Percentiles rank a stretch among this genome's conserved stretches.
These are phyloP conservation scores for Globisporangium spiculum DNA, from an alignment of 352 stramenopile species.

Conservation along the genomic window DNA sequence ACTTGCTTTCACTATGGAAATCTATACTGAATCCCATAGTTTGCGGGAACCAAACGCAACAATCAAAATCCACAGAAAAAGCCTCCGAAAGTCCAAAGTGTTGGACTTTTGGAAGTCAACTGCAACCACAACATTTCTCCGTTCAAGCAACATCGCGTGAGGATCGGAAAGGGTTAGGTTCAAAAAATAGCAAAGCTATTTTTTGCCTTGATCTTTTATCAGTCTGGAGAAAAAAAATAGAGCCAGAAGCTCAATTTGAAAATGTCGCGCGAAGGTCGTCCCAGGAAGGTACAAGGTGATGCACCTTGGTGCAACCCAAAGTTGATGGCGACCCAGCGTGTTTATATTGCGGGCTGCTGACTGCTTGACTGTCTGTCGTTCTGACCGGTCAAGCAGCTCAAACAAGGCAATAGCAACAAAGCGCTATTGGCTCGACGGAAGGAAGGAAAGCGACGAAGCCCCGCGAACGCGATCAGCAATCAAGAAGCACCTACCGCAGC, in stretches of 20 bases:
- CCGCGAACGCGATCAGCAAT: neutral
- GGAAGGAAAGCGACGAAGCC: neutral
- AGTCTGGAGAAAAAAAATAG: slow-evolving; percentile 2
- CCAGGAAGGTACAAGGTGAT: neutral
- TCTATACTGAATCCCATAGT: neutral
- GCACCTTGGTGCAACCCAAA: neutral
- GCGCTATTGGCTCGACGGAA: neutral
- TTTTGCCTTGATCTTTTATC: neutral
- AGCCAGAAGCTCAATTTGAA: slow-evolving; percentile 6
- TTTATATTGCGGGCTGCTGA: neutral
- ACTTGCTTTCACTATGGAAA: neutral
- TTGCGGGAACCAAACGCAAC: neutral
- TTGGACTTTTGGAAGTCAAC: neutral
- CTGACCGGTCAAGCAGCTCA: neutral
- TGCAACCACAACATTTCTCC: slow-evolving; percentile 2
- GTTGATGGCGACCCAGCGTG: neutral
- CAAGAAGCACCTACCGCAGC: neutral
- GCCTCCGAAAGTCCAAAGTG: neutral
- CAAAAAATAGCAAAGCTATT: neutral
- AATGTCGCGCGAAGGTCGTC: slow-evolving; percentile 15
- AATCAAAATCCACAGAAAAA: neutral
- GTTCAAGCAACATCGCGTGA: neutral
- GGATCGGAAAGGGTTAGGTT: neutral
- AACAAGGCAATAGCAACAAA: neutral
- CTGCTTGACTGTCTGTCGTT: neutral